Evolutionary conservation across 805 yeast genomes (phyloP).

Genomic region (Ogataea thermomethanolica): DNA sequence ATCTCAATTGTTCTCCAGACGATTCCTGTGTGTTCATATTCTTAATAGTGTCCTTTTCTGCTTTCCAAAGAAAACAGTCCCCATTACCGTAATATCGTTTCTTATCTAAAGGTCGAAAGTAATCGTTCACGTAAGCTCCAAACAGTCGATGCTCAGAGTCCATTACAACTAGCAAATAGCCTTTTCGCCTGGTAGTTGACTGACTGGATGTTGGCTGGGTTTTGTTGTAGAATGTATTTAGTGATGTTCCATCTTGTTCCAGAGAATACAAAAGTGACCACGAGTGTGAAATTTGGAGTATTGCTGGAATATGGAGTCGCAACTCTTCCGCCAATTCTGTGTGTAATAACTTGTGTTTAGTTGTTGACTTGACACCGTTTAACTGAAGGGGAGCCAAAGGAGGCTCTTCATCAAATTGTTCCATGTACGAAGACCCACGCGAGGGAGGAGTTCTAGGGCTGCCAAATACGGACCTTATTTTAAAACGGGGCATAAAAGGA

Average conservation of each 20-base stretch:
- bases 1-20: conserved; percentile 38
- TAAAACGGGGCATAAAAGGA: conserved; percentile 15
- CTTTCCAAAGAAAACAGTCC: conserved; percentile 89
- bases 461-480: conserved; percentile 19
- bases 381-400: conserved; percentile 57
- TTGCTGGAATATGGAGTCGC: conserved; percentile 67
- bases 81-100: conserved; percentile 88
- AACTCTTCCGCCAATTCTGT: conserved; percentile 69
- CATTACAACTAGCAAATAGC: conserved; percentile 70
- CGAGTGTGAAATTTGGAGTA: conserved; percentile 69
- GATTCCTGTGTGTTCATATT: conserved; percentile 18
- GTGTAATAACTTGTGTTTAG: conserved; percentile 54
- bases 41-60: conserved; percentile 43
- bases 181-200: conserved; percentile 38
- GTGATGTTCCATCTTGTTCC: conserved; percentile 89
- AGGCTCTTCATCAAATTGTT: conserved; percentile 26
- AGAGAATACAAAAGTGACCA: conserved; percentile 82
- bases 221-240: conserved; percentile 68
- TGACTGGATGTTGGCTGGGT: conserved; percentile 44
- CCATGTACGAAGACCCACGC: conserved; percentile 12
- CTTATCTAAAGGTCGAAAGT: conserved; percentile 65
- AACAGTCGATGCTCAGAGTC: conserved; percentile 64
- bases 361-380: conserved; percentile 55
- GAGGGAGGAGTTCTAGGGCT: conserved; percentile 13
- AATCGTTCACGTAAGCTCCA: conserved; percentile 79